These are phyloP conservation scores for Auricularia sp. DNA, from an alignment of 768 basidiomycete species.

Conservation along the genomic window DNA sequence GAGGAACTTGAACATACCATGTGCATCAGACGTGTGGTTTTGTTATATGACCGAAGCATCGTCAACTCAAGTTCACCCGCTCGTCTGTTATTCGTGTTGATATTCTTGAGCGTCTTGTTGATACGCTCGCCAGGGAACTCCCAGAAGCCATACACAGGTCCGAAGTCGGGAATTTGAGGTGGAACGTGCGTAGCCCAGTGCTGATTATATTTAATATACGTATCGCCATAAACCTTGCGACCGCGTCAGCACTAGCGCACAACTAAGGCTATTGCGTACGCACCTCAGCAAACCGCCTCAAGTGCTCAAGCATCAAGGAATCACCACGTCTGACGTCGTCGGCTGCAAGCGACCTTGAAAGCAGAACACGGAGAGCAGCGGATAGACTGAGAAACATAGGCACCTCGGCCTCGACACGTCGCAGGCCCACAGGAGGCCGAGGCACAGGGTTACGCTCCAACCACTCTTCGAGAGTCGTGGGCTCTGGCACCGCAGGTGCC, in stretches of 20 bases:
- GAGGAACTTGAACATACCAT: too few relatives aligned
- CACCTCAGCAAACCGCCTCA: constrained; percentile 11
- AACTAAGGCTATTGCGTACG: not conserved
- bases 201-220: constrained; percentile 26
- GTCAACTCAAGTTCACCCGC: constrained; percentile 24
- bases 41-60: constrained; percentile 20
- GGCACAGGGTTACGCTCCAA: not conserved
- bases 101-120: constrained; percentile 25
- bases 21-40: not conserved
- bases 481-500: not conserved
- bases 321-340: constrained; percentile 9
- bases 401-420: not conserved
- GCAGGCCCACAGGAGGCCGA: not conserved
- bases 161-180: constrained; percentile 19
- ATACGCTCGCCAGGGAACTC: constrained; percentile 26
- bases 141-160: constrained; percentile 30
- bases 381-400: constrained; percentile 14
- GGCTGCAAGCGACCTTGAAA: constrained; percentile 4
- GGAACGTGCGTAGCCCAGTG: constrained; percentile 26
- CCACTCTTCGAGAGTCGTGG: not conserved
- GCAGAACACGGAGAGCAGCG: constrained; percentile 9
- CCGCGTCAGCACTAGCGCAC: not conserved
- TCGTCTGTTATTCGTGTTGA: constrained; percentile 21
- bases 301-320: constrained; percentile 15
- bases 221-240: constrained; percentile 24